These are phyloP conservation scores for Podaxis rugospora DNA, from an alignment of 768 basidiomycete genomes.

Conservation along the genomic window DNA sequence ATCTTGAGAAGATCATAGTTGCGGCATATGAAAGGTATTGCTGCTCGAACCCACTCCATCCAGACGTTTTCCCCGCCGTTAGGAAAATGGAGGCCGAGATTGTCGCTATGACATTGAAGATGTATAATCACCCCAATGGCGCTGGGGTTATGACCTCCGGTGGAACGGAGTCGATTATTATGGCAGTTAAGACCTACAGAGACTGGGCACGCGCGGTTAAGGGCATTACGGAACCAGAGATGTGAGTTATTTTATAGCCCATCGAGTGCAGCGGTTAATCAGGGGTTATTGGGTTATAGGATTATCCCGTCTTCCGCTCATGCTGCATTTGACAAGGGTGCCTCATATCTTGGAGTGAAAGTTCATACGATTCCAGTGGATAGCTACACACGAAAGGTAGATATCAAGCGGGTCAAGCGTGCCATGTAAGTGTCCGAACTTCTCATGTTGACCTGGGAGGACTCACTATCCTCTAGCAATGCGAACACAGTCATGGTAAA, in stretches of 20 bases:
- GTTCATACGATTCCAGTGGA: slow-evolving; percentile 85
- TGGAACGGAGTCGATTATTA: slow-evolving; percentile 94
- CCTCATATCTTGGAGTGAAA: slow-evolving; percentile 85
- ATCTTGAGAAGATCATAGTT: slow-evolving; percentile 72
- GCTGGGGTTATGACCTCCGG: slow-evolving; percentile 94
- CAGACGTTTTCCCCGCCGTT: slow-evolving; percentile 88
- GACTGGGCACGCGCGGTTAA: slow-evolving; percentile 87
- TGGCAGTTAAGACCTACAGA: slow-evolving; percentile 91
- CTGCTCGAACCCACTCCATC: slow-evolving; percentile 88
- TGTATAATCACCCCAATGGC: slow-evolving; percentile 82
- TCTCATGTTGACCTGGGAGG: background rate
- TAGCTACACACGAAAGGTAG: slow-evolving; percentile 67
- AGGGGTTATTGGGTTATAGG: slow-evolving; percentile 33
- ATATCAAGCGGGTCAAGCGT: slow-evolving; percentile 70
- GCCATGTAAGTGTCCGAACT: slow-evolving; percentile 66
- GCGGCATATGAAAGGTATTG: slow-evolving; percentile 79
- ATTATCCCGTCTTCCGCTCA: slow-evolving; percentile 83
- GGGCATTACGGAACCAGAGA: slow-evolving; percentile 89
- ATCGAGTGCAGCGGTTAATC: background rate
- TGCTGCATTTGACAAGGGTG: slow-evolving; percentile 94
- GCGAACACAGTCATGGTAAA: slow-evolving; percentile 82
- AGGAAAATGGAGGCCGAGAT: slow-evolving; percentile 98
- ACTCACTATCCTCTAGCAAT: slow-evolving; percentile 47
- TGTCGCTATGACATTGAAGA: slow-evolving; percentile 78
- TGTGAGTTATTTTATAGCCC: slow-evolving; percentile 46